These are phyloP conservation scores for Marchantia paleacea DNA, from an alignment of 225 moss, liverwort and hornwort genomes.

Conservation along the genomic window DNA sequence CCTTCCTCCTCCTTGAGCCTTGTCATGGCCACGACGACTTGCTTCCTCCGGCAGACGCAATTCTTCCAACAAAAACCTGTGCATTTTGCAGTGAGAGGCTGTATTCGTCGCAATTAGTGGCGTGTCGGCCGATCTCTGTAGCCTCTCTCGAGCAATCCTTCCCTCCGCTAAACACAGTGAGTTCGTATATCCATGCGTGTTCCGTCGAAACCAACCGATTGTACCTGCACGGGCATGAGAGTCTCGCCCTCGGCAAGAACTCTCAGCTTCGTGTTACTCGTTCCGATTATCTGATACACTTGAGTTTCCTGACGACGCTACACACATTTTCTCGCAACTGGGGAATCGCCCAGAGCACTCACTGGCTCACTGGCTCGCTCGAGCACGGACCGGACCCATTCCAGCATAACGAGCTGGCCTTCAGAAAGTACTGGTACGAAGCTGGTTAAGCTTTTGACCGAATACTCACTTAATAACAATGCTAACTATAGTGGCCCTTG, in stretches of 20 bases:
- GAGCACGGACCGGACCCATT: no score
- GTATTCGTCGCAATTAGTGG: background rate
- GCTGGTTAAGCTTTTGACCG: background rate
- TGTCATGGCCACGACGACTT: conserved; percentile 13
- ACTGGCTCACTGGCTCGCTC: no score
- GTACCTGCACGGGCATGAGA: no score
- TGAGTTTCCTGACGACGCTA: background rate
- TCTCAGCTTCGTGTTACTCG: background rate
- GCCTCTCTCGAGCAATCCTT: background rate
- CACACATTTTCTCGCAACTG: background rate
- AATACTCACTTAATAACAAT: background rate
- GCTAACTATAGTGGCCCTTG: no score
- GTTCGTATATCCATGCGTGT: no score
- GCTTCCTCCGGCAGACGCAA: background rate
- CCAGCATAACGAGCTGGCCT: no score
- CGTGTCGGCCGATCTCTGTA: conserved; percentile 14
- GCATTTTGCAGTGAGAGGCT: background rate
- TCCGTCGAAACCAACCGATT: no score
- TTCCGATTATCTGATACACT: background rate
- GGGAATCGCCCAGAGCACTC: background rate
- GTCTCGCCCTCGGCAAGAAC: background rate
- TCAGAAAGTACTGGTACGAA: no score
- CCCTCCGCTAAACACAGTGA: background rate
- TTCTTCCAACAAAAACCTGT: conserved; percentile 11
- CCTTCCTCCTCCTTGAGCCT: background rate